A percentile compares a stretch with the other conserved stretches of the same genome.
These are phyloP conservation scores for Cucumis hystrix DNA, from an alignment of 306 rosid genomes.

Conservation along the genomic window DNA sequence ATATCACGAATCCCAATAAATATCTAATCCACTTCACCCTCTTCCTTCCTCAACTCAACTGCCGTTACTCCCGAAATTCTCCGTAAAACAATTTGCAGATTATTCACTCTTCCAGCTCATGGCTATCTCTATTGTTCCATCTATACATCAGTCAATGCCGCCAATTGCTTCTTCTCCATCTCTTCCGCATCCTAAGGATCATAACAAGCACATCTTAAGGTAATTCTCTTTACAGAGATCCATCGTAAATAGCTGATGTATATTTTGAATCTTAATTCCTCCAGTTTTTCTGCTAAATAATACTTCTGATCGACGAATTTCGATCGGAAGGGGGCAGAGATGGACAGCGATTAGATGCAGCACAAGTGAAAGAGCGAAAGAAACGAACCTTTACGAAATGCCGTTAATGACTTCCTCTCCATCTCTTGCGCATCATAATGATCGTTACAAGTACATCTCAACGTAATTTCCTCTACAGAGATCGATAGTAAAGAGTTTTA, in stretches of 20 bases:
- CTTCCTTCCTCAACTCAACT: background rate
- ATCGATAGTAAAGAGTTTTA: background rate
- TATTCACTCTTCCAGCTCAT: constrained; percentile 6
- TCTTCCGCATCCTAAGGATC: constrained; percentile 18
- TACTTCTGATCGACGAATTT: background rate
- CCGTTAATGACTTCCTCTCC: constrained; percentile 12
- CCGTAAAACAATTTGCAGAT: background rate
- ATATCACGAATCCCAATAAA: background rate
- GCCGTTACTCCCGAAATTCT: background rate
- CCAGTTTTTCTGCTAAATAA: background rate
- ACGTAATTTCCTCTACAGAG: constrained; percentile 26
- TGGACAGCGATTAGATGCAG: constrained; percentile 31
- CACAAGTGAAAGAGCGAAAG: constrained; percentile 10
- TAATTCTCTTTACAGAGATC: constrained; percentile 9
- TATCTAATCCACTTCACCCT: background rate
- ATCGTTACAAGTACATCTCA: constrained; percentile 13
- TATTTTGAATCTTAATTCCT: background rate
- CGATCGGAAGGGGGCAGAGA: constrained; percentile 18
- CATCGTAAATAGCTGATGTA: background rate
- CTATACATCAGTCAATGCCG: constrained; percentile 15
- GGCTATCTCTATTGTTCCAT: constrained; percentile 18
- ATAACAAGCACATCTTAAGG: constrained; percentile 27
- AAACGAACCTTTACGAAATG: constrained; percentile 30
- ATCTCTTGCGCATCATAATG: constrained; percentile 17
- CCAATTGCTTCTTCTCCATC: constrained; percentile 18